Percentiles rank a stretch among this genome's conserved stretches.
Evolutionary conservation across 345 rosid species (phyloP).

Genomic region (Limnanthes douglasii): DNA sequence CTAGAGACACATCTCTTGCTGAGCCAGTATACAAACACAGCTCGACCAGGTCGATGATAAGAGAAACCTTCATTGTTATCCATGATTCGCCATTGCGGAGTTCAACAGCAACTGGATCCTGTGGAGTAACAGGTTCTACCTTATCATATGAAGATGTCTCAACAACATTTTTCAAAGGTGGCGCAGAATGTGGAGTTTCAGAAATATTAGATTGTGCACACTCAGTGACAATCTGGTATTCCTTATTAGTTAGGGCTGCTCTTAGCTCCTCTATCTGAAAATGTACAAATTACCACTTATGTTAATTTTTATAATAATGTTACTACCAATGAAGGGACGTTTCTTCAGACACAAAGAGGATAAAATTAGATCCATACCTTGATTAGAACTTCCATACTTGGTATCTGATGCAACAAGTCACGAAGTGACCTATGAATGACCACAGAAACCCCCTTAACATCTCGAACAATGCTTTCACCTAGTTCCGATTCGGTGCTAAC

Average conservation of each 20-base stretch:
- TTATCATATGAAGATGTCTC: slow-evolving; percentile 27
- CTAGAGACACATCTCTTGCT: slow-evolving; percentile 60
- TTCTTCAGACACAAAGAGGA: slow-evolving; percentile 3
- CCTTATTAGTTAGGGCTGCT: slow-evolving; percentile 69
- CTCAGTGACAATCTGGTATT: slow-evolving; percentile 82
- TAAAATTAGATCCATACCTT: slow-evolving; percentile 33
- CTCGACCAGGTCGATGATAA: slow-evolving; percentile 57
- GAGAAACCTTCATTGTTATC: slow-evolving; percentile 57
- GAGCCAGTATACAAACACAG: slow-evolving; percentile 61
- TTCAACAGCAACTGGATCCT: slow-evolving; percentile 17
- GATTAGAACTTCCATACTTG: slow-evolving; percentile 51
- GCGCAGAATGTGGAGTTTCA: slow-evolving; percentile 53
- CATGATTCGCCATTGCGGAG: slow-evolving; percentile 29
- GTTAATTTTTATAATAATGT: too few species aligned
- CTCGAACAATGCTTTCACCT: slow-evolving; percentile 87
- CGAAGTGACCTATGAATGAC: slow-evolving; percentile 69
- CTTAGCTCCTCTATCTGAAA: slow-evolving; percentile 70
- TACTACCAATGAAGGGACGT: too few species aligned
- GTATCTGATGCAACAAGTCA: slow-evolving; percentile 79
- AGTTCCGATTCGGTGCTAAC: slow-evolving; percentile 63
- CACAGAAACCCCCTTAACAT: slow-evolving; percentile 84
- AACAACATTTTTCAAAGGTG: slow-evolving; percentile 32
- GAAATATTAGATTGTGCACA: slow-evolving; percentile 79
- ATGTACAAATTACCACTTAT: slow-evolving; percentile 14
- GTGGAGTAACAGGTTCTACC: slow-evolving; percentile 26